Evolutionary conservation across 2,329 filamentous ascomycete species (phyloP), one percentile per base, ranked within the genome.

Genomic region (Arthrobotrys iridis): DNA sequence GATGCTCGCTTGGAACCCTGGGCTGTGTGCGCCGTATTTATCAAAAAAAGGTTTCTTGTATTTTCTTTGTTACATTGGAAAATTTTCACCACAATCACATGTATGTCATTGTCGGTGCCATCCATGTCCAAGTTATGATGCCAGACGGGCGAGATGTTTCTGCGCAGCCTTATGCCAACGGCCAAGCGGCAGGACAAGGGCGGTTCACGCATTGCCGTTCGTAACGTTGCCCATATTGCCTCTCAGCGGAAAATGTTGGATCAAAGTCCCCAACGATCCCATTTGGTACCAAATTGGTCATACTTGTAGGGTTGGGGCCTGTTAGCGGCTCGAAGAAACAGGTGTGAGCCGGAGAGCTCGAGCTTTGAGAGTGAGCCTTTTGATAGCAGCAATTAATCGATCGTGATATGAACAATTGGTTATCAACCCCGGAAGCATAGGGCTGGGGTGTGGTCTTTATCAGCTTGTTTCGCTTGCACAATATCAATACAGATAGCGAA

Each of bases 321-420:
- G 33, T 24, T 30, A 30, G 24, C 37, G 55, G 55, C 55, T 59
- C 20, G 55, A 43, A 43, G n/a, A 20, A 26, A 28, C 30, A 26
- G 37, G 35, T 11, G 22, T 59, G 35, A 43, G 55, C 55, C 55
- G 55, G 33, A 10, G 26, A 45, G 37, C 58, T 62, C 40, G 26
- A 22, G 35, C 46, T 52, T n/a, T 26, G 35, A 41, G 52, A 35
- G 41, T 62, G 41, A 63, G 40, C 22, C 30, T 45, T 48, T 63
- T 63, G 58, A 50, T 63, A 63, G 22, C 57, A 57, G 66, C 35
- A 55, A 33, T 24, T 24, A 55, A 33, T 24, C n/a, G 43, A 63
- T 71, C 57, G 66, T 71, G 58, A 70, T 55, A 43, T 13, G 41
- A 70, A 62, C 65, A 70, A 70, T 70, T 70, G 65, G 65, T 15